Evolutionary conservation across 768 basidiomycete species (phyloP), one percentile per base, ranked within the genome.

Genomic region (Dioszegia aurantiaca): DNA sequence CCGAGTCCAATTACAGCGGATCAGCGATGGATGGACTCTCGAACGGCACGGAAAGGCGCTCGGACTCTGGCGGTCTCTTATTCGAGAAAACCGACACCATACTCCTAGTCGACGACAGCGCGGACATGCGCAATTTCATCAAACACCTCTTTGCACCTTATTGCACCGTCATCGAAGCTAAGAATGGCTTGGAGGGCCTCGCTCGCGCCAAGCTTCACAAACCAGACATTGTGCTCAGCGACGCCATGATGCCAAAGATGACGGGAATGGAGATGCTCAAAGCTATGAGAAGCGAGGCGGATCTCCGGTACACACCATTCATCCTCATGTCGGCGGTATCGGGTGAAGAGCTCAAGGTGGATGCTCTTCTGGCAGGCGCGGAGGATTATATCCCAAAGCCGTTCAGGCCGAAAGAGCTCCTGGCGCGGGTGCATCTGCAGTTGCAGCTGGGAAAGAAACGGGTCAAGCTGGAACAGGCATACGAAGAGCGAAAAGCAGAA

Each of bases 331-430:
- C 77, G 0, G 78, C 78, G 5, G 61, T 71, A 23, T 68, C 70
- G 8, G 75, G 73, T 16, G 78, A 78, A 24, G 77, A 77, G 24
- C 64, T 74, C 19, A 62, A 73, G 41, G 73, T 79, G 1, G 78
- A 78, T 52, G 78, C 77, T 2, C 60, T 80, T 30, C 48, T 76
- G 26, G 67, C 67, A 52, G 79, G 79, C 3, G 79, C 78, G 0
- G 78, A 80, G 47, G 79, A 76, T 53, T 79, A 77, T 55, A 61
- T 80, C 14, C 60, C 68, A 12, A 80, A 80, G 60, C 79, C 79
- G 1, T 80, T 79, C 70, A 74, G 71, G 39, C 67, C 75, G 1
- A 70, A 73, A 44, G 79, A 79, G 56, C 62, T 80, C 10, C 55
- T 80, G 28, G 79, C 79, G 6, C 69, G 79, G 17, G 76, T 72